Conservation (phyloP, 225 moss, liverwort and hornwort species). For the Neckera pumila region DNA sequence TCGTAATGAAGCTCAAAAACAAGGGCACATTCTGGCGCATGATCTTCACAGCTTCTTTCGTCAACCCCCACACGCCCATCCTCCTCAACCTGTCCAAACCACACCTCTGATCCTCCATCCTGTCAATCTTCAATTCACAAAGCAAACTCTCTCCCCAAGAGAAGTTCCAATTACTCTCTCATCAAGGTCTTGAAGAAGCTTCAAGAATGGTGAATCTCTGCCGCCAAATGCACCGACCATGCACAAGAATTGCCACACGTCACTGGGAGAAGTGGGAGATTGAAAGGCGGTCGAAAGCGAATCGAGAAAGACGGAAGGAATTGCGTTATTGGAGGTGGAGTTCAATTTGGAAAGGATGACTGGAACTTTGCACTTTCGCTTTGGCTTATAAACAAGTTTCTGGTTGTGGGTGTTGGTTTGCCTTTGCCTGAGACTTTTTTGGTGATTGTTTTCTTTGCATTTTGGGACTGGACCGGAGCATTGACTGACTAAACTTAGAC, state of each 20-base stretch:
- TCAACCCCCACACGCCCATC: constrained; percentile 17
- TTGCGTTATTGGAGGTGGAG: neutral
- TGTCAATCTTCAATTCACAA: neutral
- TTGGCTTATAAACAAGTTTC: neutral
- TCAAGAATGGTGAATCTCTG: neutral
- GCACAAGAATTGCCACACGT: neutral
- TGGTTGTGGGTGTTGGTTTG: neutral
- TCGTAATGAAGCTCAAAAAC: constrained; percentile 22
- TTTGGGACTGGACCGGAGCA: neutral
- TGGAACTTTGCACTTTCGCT: neutral
- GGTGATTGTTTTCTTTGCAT: too few relatives aligned
- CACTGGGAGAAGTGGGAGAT: neutral
- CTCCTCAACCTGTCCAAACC: neutral
- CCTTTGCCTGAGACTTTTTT: neutral
- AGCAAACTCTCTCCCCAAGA: neutral
- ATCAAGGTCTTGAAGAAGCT: neutral
- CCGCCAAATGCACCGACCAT: neutral
- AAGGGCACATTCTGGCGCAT: constrained; percentile 9
- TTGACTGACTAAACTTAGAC: neutral
- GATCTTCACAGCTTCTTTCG: constrained; percentile 9
- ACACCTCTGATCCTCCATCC: neutral
- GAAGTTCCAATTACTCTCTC: neutral
- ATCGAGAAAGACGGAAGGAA: neutral
- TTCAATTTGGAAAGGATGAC: neutral
- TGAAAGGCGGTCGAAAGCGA: neutral